phyloP scores from a whole-genome alignment of 1,284 basidiomycete species.

The Pseudozyma pruni region DNA sequence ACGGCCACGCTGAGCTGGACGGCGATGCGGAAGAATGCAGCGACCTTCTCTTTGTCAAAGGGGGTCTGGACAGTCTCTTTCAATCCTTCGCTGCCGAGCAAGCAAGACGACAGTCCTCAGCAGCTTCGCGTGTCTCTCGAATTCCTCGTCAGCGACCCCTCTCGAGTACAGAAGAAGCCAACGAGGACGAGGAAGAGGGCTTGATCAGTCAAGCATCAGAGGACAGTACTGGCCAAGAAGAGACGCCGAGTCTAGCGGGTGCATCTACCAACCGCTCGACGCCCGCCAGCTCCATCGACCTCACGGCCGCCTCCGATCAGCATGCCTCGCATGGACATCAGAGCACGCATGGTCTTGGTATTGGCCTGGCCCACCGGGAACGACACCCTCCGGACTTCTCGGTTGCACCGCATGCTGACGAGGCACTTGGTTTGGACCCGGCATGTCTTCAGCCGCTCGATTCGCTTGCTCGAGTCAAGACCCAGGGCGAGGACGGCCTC shows the following conservation, averaged over 20 bases:
- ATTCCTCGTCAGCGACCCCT: constrained; percentile 26
- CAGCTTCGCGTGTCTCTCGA: constrained; percentile 1
- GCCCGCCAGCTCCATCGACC: constrained; percentile 56
- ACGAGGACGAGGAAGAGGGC: constrained; percentile 45
- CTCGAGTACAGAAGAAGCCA: constrained; percentile 27
- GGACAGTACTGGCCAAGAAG: constrained; percentile 46
- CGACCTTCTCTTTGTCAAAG: constrained; percentile 57
- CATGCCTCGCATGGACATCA: constrained; percentile 3
- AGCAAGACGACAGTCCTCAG: constrained; percentile 17
- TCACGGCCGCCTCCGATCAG: constrained; percentile 21
- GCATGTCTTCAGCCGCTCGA: constrained; percentile 16
- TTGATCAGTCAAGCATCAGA: constrained; percentile 30
- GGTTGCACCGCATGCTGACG: background rate
- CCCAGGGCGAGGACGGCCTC: constrained; percentile 29
- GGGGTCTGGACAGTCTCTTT: constrained; percentile 55
- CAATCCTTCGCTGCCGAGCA: constrained; percentile 47
- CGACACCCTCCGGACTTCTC: background rate
- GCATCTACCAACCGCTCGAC: constrained; percentile 51
- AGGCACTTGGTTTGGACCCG: constrained; percentile 21
- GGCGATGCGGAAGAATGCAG: constrained; percentile 68
- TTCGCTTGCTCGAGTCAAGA: constrained; percentile 3
- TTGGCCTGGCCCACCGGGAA: constrained; percentile 27
- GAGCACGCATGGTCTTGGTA: constrained; percentile 39
- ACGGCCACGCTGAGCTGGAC: constrained; percentile 39
- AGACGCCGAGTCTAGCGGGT: constrained; percentile 53